phyloP scores from a whole-genome alignment of 1,139 yeast species.

The Hanseniaspora sp. region DNA sequence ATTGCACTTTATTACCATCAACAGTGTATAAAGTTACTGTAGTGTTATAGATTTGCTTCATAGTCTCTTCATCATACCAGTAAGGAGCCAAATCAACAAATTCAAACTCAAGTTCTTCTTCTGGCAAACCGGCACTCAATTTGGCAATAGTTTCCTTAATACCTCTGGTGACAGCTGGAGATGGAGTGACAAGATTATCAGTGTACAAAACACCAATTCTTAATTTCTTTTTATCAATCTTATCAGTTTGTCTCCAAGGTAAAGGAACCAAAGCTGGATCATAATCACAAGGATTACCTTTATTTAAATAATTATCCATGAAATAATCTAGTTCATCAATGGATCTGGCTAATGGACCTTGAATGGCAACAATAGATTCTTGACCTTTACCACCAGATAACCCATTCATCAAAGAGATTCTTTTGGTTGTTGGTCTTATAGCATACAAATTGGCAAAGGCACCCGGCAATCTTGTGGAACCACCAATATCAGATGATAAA shows the following conservation, averaged over 20 bases:
- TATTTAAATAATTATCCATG: conserved; percentile 48
- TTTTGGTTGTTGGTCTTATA: conserved; percentile 55
- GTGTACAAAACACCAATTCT: conserved; percentile 37
- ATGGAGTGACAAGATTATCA: conserved; percentile 42
- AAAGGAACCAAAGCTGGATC: conserved; percentile 44
- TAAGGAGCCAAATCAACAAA: conserved; percentile 32
- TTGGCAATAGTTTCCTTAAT: conserved; percentile 34
- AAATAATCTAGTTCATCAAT: conserved; percentile 54
- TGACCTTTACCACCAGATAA: conserved; percentile 40
- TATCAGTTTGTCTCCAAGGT: conserved; percentile 45
- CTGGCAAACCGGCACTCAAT: conserved; percentile 31
- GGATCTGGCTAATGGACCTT: conserved; percentile 53
- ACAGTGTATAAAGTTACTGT: conserved; percentile 29
- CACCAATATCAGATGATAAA: conserved; percentile 71
- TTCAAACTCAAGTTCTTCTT: conserved; percentile 37
- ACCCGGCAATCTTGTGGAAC: conserved; percentile 66
- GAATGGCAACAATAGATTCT: conserved; percentile 38
- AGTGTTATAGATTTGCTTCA: conserved; percentile 33
- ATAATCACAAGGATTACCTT: conserved; percentile 50
- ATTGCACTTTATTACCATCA: conserved; percentile 52
- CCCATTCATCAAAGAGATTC: conserved; percentile 45
- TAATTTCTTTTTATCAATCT: conserved; percentile 29
- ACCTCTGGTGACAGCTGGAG: conserved; percentile 48
- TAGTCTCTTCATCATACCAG: conserved; percentile 22
- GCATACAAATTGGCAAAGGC: conserved; percentile 61